A percentile compares a stretch with the other conserved stretches of the same genome.
These are phyloP conservation scores for Trichocladium antarcticum DNA, from an alignment of 495 filamentous ascomycete genomes.

Conservation along the genomic window DNA sequence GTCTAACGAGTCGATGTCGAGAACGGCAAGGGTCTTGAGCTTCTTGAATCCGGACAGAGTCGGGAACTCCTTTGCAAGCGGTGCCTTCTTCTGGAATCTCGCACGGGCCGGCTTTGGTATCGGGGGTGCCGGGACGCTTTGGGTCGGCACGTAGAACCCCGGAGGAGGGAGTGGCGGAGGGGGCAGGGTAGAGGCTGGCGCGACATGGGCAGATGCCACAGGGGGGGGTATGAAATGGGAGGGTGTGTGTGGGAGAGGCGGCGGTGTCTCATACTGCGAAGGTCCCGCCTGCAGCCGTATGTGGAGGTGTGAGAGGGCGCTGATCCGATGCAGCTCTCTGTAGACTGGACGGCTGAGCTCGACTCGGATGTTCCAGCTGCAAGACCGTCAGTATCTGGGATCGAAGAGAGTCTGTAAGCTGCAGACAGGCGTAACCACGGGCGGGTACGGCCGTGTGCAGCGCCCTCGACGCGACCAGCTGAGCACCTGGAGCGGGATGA, in stretches of 20 bases:
- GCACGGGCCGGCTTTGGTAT: slow-evolving; percentile 18
- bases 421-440: not conserved
- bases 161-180: slow-evolving; percentile 12
- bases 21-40: slow-evolving; percentile 42
- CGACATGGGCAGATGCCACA: slow-evolving; percentile 4
- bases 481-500: not conserved
- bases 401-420: not conserved
- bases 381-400: slow-evolving; percentile 1
- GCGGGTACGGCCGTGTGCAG: not conserved
- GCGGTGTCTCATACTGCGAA: slow-evolving; percentile 38
- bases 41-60: slow-evolving; percentile 47
- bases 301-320: slow-evolving; percentile 44
- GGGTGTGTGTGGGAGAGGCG: slow-evolving; percentile 26
- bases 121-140: slow-evolving; percentile 12
- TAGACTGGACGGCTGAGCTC: slow-evolving; percentile 51
- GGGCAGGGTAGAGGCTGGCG: slow-evolving; percentile 4
- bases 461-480: not conserved
- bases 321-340: slow-evolving; percentile 41
- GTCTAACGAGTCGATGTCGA: slow-evolving; percentile 48
- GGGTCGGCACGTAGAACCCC: slow-evolving; percentile 18
- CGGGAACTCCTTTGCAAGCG: slow-evolving; percentile 25
- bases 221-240: slow-evolving; percentile 3
- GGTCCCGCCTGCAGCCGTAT: slow-evolving; percentile 45
- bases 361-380: slow-evolving; percentile 51
- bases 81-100: slow-evolving; percentile 16